phyloP scores from a whole-genome alignment of 2,329 filamentous ascomycete species.

The Grosmannia huntii region DNA sequence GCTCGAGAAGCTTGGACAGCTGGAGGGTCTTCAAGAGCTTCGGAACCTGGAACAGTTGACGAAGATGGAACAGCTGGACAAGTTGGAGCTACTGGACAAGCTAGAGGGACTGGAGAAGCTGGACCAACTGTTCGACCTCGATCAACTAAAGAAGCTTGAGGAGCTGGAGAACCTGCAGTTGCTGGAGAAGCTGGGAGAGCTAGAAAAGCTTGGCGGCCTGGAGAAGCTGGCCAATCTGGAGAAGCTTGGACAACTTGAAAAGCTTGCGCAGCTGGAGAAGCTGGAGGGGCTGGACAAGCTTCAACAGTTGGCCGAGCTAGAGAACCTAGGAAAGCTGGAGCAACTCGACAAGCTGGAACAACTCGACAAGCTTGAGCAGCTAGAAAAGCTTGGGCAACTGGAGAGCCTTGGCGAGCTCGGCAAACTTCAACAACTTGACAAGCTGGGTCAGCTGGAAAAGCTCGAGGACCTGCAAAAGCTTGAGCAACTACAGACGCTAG shows the following conservation, averaged over 20 bases:
- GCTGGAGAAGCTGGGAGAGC: background rate
- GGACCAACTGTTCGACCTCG: background rate
- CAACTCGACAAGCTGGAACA: conserved; percentile 14
- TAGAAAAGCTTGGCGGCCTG: conserved; percentile 44
- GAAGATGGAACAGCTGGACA: conserved; percentile 47
- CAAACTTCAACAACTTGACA: background rate
- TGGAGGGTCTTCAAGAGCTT: conserved; percentile 8
- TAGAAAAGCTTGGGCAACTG: conserved; percentile 49
- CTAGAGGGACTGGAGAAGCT: background rate
- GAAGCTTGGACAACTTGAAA: conserved; percentile 23
- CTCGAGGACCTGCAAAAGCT: background rate
- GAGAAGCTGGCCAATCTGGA: conserved; percentile 59
- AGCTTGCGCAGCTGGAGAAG: background rate
- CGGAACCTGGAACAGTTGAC: conserved; percentile 27
- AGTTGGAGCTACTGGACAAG: conserved; percentile 62
- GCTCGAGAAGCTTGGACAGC: conserved; percentile 26
- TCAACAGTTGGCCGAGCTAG: conserved; percentile 22
- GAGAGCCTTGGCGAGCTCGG: conserved; percentile 32
- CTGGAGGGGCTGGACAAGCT: background rate
- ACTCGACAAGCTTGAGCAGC: conserved; percentile 26
- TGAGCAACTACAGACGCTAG: background rate
- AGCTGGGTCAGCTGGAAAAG: background rate
- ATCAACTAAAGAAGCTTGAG: conserved; percentile 25
- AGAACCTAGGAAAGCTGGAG: conserved; percentile 37
- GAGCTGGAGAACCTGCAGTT: background rate